Evolutionary conservation across 75 land plant genomes (phyloP).

Genomic region (Sequoiadendron giganteum): DNA sequence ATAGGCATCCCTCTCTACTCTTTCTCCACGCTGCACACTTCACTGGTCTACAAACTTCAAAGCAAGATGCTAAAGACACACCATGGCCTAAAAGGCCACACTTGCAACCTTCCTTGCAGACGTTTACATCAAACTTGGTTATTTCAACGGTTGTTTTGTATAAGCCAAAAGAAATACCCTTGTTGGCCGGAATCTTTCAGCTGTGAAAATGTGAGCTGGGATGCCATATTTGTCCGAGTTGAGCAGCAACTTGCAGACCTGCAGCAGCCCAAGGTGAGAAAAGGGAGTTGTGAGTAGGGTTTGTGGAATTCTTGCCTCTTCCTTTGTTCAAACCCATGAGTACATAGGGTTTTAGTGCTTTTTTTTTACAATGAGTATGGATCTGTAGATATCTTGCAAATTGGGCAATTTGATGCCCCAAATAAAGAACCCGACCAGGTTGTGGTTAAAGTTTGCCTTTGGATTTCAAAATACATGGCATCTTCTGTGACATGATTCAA

Average conservation of each 20-base stretch:
- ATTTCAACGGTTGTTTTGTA: too few relatives aligned
- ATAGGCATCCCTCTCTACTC: too few relatives aligned
- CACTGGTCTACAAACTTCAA: too few relatives aligned
- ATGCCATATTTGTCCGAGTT: neutral
- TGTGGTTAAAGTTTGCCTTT: neutral
- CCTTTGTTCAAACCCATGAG: constrained; percentile 21
- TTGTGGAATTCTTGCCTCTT: constrained; percentile 19
- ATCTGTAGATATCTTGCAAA: neutral
- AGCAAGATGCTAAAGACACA: too few relatives aligned
- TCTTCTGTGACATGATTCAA: neutral
- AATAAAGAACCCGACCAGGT: neutral
- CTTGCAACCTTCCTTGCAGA: too few relatives aligned
- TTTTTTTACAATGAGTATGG: neutral
- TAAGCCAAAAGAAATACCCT: too few relatives aligned
- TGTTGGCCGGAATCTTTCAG: too few relatives aligned
- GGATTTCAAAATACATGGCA: neutral
- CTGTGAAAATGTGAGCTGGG: neutral
- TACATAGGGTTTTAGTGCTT: constrained; percentile 63
- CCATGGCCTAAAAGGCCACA: too few relatives aligned
- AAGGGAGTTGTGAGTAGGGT: neutral
- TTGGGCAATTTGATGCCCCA: neutral
- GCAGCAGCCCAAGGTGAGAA: neutral
- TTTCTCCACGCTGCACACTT: too few relatives aligned
- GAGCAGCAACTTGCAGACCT: neutral
- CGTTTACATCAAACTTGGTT: too few relatives aligned